Percentiles rank a stretch among this genome's conserved stretches.
phyloP scores from a whole-genome alignment of 371 early-diverging fungal genomes.

The Mortierella sp. region DNA sequence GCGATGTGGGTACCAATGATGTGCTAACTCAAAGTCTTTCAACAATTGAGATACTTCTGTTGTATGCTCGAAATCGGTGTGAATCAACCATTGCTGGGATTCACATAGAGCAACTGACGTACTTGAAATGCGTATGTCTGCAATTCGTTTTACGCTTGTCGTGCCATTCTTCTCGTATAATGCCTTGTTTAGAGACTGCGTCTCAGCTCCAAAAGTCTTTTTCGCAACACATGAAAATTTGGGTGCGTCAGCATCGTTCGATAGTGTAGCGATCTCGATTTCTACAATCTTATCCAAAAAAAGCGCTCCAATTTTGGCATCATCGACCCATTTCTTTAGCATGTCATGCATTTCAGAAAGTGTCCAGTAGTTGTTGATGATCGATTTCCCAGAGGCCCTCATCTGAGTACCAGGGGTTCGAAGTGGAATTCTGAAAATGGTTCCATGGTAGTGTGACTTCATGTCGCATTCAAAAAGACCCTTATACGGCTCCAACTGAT shows the following conservation, averaged over 20 bases:
- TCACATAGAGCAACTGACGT: background rate
- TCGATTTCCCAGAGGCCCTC: background rate
- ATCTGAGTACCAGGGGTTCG: slow-evolving; percentile 1
- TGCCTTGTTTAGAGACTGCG: background rate
- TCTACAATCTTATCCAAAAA: slow-evolving; percentile 39
- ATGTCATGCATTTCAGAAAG: slow-evolving; percentile 10
- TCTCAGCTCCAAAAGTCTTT: background rate
- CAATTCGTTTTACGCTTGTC: background rate
- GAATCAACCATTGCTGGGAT: slow-evolving; percentile 21
- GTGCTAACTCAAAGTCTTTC: background rate
- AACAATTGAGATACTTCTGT: background rate
- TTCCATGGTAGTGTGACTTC: slow-evolving; percentile 40
- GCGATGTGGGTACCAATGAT: slow-evolving; percentile 20
- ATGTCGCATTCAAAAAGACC: slow-evolving; percentile 37
- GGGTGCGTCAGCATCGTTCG: background rate
- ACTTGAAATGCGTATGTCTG: background rate
- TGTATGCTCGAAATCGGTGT: background rate
- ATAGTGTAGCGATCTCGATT: slow-evolving; percentile 27
- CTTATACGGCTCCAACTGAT: slow-evolving; percentile 45
- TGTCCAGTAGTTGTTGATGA: slow-evolving; percentile 15
- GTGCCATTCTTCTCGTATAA: background rate
- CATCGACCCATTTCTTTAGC: slow-evolving; percentile 22
- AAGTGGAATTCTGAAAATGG: slow-evolving; percentile 57
- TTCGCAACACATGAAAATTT: background rate
- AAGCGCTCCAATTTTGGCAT: slow-evolving; percentile 35